Evolutionary conservation across 1,284 basidiomycete genomes (phyloP), one percentile per base, ranked within the genome.

Genomic region (Cryptococcus sp.): DNA sequence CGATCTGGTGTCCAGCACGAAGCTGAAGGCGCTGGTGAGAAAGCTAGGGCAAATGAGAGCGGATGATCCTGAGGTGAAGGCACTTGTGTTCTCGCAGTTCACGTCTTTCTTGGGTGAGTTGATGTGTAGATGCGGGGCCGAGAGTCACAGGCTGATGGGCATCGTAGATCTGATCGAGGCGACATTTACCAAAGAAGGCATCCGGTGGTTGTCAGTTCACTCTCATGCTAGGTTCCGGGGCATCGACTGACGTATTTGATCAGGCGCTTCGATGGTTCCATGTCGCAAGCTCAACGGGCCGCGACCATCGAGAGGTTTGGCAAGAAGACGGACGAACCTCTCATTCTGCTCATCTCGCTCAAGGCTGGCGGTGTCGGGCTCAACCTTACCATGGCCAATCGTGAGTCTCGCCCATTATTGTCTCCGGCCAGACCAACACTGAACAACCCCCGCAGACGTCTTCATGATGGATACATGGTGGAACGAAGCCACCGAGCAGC

Each of bases 401-500:
- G 68, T 73, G 50, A 55, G 67, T 61, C n/a, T 0, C 16, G 5
- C n/a, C 38, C 46, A 40, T 33, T 24, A 18, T 12, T 15, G 9
- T 52, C 12, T 15, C 43, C 18, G 16, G n/a, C 16, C 33, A 15
- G 18, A 8, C 23, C n/a, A n/a, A 37, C 21, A 36, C 49, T 54
- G 24, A 83, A 80, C 35, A 86, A 85, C 2, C 12, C 23, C 8
- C 7, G 5, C 87, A 91, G 82, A 91, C 73, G 91, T 93, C 2
- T 93, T 90, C 74, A 91, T 94, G 89, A 92, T 94, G 89, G 92
- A 95, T 67, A 93, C 90, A 61, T 94, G 90, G 90, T 95, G 91
- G 90, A 94, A 93, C 72, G 85, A 89, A 23, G 91, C 91, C 0
- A 87, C 84, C 20, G 91, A 94, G 75, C 87, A 88, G 62, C 92